Evolutionary conservation across 75 land plant genomes (phyloP).

Genomic region (Larix kaempferi): DNA sequence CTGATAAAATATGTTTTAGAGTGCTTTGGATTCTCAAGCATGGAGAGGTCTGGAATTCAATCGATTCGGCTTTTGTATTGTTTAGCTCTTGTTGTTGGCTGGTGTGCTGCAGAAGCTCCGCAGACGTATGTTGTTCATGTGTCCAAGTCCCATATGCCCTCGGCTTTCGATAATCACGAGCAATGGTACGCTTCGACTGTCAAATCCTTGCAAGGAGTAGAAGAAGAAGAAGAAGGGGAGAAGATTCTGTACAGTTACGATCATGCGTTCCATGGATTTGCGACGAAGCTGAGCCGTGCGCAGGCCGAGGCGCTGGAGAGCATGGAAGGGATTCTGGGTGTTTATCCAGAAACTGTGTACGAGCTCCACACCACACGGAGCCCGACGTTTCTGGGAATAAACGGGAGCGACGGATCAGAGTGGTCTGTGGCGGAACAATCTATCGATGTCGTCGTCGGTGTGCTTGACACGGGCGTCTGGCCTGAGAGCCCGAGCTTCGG

Average conservation of each 20-base stretch:
- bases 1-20: too few relatives aligned
- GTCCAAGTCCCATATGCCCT: constrained; percentile 48
- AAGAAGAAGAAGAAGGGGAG: neutral
- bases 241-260: constrained; percentile 58
- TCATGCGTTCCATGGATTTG: constrained; percentile 71
- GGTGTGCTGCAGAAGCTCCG: neutral
- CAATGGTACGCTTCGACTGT: constrained; percentile 64
- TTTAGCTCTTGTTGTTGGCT: neutral
- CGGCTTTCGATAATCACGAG: constrained; percentile 31
- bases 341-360: constrained; percentile 33
- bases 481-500: constrained; percentile 69
- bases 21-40: neutral
- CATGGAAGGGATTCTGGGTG: constrained; percentile 41
- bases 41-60: neutral
- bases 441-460: constrained; percentile 66
- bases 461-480: constrained; percentile 80
- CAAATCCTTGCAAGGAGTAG: constrained; percentile 14
- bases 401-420: constrained; percentile 33
- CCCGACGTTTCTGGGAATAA: constrained; percentile 42
- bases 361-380: constrained; percentile 48
- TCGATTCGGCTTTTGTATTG: neutral
- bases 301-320: constrained; percentile 41
- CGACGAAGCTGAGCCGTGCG: constrained; percentile 42
- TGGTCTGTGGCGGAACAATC: constrained; percentile 67
- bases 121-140: constrained; percentile 59